Base-by-base conservation (phyloP, 2,329 filamentous ascomycete species). In the Lasiodiplodia theobromae region DNA sequence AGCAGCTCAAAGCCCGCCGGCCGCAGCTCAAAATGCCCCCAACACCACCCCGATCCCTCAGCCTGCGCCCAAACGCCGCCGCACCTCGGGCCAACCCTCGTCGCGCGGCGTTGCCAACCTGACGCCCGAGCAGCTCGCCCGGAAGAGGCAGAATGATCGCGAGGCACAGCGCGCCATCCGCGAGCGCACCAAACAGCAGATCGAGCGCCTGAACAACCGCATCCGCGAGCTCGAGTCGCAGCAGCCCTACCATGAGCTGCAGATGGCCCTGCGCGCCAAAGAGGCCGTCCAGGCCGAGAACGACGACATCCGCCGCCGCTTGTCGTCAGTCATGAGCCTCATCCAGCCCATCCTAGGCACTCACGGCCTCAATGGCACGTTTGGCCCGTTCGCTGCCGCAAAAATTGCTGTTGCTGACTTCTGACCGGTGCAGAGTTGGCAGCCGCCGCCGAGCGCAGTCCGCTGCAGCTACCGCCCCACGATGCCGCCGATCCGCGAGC, bases 91-190 rank as follows among this genome's bases (percentile, higher is more conserved):
- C 68, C 74, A 73, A 31, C 75, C 81, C 34, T 81, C 79, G 56
- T 83, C 91, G 69, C 88, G 93, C 72, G 94, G 92, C 71, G 94
- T 97, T 68, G 93, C 93, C 71, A 95, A 92, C 75, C 86, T 97
- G 77, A 96, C 93, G 12, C 92, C 93, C 6, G 92, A 94, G 70
- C 94, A 97, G 81, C 87, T 97, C 69, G 92, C 91, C 37, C 92
- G 94, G 79, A 97, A 97, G 84, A 87, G 94, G 71, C 92, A 93
- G 75, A 97, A 97, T 86, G 93, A 96, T 77, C 89, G 93, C 69
- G 92, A 96, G 79, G 93, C 93, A 37, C 93, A 97, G 78, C 87
- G 93, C 60, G 92, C 92, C 49, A 96, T 96, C 69, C 87, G 93
- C 52, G 92, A 95, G 81, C 88, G 93, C 67, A 96, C 92, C 34